phyloP scores from a whole-genome alignment of 805 yeast genomes.

The Ogataea dorogensis region DNA sequence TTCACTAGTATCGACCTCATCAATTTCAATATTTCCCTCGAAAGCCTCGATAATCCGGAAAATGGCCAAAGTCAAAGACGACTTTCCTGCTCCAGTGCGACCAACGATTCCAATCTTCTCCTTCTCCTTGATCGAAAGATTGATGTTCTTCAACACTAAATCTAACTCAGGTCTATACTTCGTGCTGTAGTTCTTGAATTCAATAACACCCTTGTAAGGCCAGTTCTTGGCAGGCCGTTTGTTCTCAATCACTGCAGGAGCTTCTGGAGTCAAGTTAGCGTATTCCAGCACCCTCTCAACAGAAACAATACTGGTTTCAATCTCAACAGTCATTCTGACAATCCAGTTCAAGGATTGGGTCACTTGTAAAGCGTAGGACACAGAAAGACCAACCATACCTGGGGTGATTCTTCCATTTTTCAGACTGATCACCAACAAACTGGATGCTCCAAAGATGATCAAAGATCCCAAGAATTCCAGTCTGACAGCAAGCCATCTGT shows the following conservation, averaged over 20 bases:
- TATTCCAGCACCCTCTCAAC: slow-evolving; percentile 69
- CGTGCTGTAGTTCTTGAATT: slow-evolving; percentile 73
- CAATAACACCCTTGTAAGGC: slow-evolving; percentile 72
- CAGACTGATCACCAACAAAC: slow-evolving; percentile 70
- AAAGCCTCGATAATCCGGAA: slow-evolving; percentile 80
- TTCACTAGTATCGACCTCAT: slow-evolving; percentile 59
- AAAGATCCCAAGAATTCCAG: slow-evolving; percentile 88
- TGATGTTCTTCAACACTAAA: slow-evolving; percentile 68
- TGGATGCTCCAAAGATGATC: slow-evolving; percentile 83
- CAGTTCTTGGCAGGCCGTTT: slow-evolving; percentile 64
- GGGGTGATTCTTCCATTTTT: slow-evolving; percentile 71
- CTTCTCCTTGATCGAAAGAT: slow-evolving; percentile 58
- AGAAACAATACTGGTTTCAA: slow-evolving; percentile 91
- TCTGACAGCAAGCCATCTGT: slow-evolving; percentile 97
- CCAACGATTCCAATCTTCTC: slow-evolving; percentile 97
- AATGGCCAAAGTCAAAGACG: slow-evolving; percentile 78
- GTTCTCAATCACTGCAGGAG: slow-evolving; percentile 52
- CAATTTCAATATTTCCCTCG: slow-evolving; percentile 64
- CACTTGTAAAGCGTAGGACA: slow-evolving; percentile 88
- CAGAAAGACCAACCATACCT: slow-evolving; percentile 91
- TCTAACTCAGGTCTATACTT: slow-evolving; percentile 82
- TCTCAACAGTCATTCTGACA: slow-evolving; percentile 98
- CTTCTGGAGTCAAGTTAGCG: slow-evolving; percentile 60
- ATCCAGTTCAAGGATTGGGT: slow-evolving; percentile 96
- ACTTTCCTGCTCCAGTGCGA: slow-evolving; percentile 95